These are phyloP conservation scores for Piromyces finnis DNA, from an alignment of 192 early-diverging fungal species.

Conservation along the genomic window DNA sequence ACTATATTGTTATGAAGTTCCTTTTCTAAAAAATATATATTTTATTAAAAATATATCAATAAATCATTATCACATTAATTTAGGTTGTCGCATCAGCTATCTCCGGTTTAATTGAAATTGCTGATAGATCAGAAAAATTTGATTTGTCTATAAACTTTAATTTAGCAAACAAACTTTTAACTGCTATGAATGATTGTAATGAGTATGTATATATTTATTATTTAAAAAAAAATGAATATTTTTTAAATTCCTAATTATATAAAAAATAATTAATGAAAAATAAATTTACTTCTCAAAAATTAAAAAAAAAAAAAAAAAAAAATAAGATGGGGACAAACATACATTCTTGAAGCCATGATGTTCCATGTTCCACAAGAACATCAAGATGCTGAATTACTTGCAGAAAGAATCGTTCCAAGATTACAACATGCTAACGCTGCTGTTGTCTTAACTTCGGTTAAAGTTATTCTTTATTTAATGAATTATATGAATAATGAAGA, in stretches of 20 bases:
- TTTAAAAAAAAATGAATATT: not conserved
- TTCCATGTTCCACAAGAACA: conserved; percentile 72
- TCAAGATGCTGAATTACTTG: conserved; percentile 74
- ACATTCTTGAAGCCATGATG: conserved; percentile 80
- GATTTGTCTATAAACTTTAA: conserved; percentile 69
- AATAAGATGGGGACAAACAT: conserved; percentile 80
- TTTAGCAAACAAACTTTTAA: conserved; percentile 77
- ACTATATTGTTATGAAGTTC: not conserved
- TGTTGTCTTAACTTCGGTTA: conserved; percentile 66
- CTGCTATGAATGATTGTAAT: conserved; percentile 87
- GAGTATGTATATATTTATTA: conserved; percentile 31
- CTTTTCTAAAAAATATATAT: conserved; percentile 1
- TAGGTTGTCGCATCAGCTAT: conserved; percentile 94
- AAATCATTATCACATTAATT: not conserved
- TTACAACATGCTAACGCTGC: conserved; percentile 91
- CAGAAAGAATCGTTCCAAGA: conserved; percentile 75
- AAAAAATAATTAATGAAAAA: no score
- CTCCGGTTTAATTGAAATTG: conserved; percentile 82
- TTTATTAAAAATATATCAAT: conserved; percentile 1
- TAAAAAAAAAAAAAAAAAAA: not conserved
- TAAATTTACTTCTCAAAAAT: no score
- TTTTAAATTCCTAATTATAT: no score
- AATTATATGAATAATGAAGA: conserved; percentile 78
- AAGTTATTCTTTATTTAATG: conserved; percentile 36
- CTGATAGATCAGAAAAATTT: conserved; percentile 38